A percentile compares a stretch with the other conserved stretches of the same genome.
Conservation (phyloP, 1,139 yeast genomes). For the Meyerozyma guilliermondii region DNA sequence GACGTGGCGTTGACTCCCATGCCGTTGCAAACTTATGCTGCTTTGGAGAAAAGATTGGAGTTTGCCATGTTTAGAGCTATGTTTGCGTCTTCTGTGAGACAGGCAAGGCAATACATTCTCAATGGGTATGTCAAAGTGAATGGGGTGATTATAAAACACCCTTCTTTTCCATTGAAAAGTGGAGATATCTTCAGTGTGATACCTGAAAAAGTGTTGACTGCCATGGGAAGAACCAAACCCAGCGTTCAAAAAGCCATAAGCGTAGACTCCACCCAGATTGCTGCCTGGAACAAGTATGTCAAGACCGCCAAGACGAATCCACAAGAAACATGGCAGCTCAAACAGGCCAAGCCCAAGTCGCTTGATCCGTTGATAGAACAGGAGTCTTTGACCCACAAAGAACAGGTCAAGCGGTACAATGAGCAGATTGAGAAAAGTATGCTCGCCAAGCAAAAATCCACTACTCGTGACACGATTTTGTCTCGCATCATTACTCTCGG, state of each 20-base stretch:
- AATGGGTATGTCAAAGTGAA: conserved; percentile 84
- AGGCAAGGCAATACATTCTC: conserved; percentile 83
- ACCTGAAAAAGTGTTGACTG: conserved; percentile 81
- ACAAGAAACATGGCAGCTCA: conserved; percentile 50
- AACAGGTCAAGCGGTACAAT: conserved; percentile 21
- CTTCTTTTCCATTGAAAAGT: conserved; percentile 69
- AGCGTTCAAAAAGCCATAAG: conserved; percentile 60
- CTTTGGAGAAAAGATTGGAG: conserved; percentile 83
- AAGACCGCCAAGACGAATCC: conserved; percentile 55
- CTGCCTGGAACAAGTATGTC: conserved; percentile 72
- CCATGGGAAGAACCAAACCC: conserved; percentile 83
- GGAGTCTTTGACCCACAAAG: conserved; percentile 13
- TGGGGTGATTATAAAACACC: conserved; percentile 72
- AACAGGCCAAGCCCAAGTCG: conserved; percentile 40
- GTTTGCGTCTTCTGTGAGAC: conserved; percentile 92
- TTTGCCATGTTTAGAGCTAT: conserved; percentile 84
- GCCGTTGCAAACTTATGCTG: conserved; percentile 83
- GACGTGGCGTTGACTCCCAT: conserved; percentile 65
- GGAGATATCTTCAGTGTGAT: conserved; percentile 86
- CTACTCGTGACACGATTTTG: conserved; percentile 45
- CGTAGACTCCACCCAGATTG: conserved; percentile 66
- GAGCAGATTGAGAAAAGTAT: conserved; percentile 24
- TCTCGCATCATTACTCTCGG: conserved; percentile 28
- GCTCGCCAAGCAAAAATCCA: conserved; percentile 35
- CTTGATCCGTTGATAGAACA: conserved; percentile 24